Evolutionary conservation across 768 basidiomycete species (phyloP), one percentile per base, ranked within the genome.

Genomic region (Leccinum longicurvipes): DNA sequence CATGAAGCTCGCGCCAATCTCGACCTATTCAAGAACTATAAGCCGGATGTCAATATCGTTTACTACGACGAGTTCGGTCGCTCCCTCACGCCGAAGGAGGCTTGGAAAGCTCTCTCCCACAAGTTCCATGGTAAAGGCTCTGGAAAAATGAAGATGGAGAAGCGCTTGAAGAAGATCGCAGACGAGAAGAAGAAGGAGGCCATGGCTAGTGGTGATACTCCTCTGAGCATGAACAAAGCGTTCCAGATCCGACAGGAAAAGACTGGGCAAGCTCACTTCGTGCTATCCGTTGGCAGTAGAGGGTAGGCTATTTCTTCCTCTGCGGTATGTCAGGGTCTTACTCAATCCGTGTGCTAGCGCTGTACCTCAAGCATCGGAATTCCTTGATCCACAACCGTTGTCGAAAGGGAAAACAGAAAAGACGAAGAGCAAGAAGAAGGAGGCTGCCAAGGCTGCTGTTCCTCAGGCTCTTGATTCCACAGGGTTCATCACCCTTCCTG

Each of bases 41-140:
- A 96, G 73, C 97, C 97, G 6, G 95, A 96, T 73, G 80, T 99
- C 64, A 92, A 96, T 61, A 91, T 98, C 66, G 89, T 90, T 48
- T 99, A 99, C 69, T 87, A 95, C 60, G 97, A 99, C 67, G 96
- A 99, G 72, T 92, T 93, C 68, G 97, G 97, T 47, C 81, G 97
- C 36, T 69, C 80, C 55, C 74, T 94, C 69, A 91, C 91, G 23
- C 87, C 87, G 19, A 98, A 98, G 78, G 97, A 99, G 76, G 95
- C 96, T 6, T 98, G 96, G 95, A 98, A 98, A 75, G 92, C 93
- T 17, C 76, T 99, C 42, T 94, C 91, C 44, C 97, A 99, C 71
- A 91, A 92, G 68, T 98, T 99, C 84, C 97, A 99, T 63, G 97
- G 97, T 32, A 98, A 98, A 73, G 93, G 93, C 2, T 91, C 91